Evolutionary conservation across 208 protist species (phyloP).

Genomic region (Crithidia sp.): DNA sequence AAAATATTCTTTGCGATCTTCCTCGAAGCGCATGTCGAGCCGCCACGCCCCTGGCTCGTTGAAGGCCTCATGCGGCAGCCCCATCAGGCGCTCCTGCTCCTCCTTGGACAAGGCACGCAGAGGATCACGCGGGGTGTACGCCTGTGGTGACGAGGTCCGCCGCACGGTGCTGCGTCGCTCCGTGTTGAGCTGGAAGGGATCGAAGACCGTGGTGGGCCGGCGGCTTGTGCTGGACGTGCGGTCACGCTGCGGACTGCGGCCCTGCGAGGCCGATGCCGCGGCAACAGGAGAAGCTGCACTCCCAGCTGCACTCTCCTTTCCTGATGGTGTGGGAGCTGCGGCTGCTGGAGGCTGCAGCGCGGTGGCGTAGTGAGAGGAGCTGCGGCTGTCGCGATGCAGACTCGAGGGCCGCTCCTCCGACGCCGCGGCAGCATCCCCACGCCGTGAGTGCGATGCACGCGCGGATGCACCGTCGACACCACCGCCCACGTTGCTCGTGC

Average conservation of each 20-base stretch:
- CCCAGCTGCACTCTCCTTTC: not conserved
- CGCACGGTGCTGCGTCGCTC: conserved; percentile 22
- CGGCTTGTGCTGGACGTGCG: conserved; percentile 2
- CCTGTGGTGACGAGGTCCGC: conserved; percentile 16
- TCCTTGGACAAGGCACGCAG: conserved; percentile 20
- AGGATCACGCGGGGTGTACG: conserved; percentile 11
- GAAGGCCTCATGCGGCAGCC: conserved; percentile 22
- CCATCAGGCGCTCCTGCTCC: conserved; percentile 30
- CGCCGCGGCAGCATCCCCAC: not conserved
- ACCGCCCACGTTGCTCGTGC: too few species aligned
- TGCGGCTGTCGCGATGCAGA: conserved; percentile 18
- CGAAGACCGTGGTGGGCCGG: conserved; percentile 5
- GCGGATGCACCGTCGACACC: too few species aligned
- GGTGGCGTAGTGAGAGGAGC: conserved; percentile 9
- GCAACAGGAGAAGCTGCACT: not conserved
- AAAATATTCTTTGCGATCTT: conserved; percentile 68
- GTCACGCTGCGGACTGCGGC: conserved; percentile 11
- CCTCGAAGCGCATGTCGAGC: conserved; percentile 58
- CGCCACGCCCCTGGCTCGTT: conserved; percentile 30
- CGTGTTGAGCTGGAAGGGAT: conserved; percentile 27
- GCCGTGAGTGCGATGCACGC: too few species aligned
- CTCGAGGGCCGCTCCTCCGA: not conserved
- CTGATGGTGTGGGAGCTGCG: not conserved
- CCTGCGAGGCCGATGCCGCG: not conserved
- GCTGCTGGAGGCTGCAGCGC: not conserved